Percentiles rank a stretch among this genome's conserved stretches.
These are phyloP conservation scores for Eimeria necatrix DNA, from an alignment of 169 alveolate species.

Conservation along the genomic window DNA sequence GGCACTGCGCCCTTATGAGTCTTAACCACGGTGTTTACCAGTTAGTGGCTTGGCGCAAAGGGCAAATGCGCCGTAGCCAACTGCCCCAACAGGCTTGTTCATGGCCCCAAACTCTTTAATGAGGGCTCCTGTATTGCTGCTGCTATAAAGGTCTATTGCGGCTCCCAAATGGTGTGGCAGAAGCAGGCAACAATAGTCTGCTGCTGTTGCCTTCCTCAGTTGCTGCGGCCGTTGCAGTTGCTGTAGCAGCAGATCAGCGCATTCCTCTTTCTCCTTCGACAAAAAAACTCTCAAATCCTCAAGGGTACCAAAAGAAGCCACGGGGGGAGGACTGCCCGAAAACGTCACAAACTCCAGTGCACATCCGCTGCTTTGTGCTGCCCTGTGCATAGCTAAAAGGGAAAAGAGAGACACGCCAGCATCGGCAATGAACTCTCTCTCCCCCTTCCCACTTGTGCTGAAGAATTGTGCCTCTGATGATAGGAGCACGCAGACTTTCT, in stretches of 20 bases:
- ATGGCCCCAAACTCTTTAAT: constrained; percentile 4
- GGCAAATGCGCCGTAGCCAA: constrained; percentile 80
- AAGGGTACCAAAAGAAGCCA: constrained; percentile 23
- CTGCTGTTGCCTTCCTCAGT: constrained; percentile 62
- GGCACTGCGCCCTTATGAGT: background rate
- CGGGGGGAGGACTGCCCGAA: constrained; percentile 68
- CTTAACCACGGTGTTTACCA: background rate
- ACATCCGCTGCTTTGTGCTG: constrained; percentile 34
- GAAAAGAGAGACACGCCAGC: constrained; percentile 75
- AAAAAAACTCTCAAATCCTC: background rate
- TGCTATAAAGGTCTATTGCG: constrained; percentile 59
- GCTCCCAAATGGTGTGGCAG: constrained; percentile 80
- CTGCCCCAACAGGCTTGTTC: constrained; percentile 48
- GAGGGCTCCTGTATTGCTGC: constrained; percentile 66
- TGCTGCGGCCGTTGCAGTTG: constrained; percentile 63
- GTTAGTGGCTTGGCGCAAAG: constrained; percentile 77
- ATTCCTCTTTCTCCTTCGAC: constrained; percentile 1
- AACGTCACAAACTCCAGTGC: constrained; percentile 64
- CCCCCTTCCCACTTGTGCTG: constrained; percentile 21
- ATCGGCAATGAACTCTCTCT: constrained; percentile 70
- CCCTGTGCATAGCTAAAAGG: constrained; percentile 63
- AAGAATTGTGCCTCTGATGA: constrained; percentile 30
- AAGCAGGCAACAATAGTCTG: constrained; percentile 69
- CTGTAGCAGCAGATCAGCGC: constrained; percentile 40
- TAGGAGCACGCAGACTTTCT: constrained; percentile 45